Percentiles rank a stretch among this genome's conserved stretches.
Evolutionary conservation across 2,329 filamentous ascomycete genomes (phyloP).

Genomic region (Cadophora malorum): DNA sequence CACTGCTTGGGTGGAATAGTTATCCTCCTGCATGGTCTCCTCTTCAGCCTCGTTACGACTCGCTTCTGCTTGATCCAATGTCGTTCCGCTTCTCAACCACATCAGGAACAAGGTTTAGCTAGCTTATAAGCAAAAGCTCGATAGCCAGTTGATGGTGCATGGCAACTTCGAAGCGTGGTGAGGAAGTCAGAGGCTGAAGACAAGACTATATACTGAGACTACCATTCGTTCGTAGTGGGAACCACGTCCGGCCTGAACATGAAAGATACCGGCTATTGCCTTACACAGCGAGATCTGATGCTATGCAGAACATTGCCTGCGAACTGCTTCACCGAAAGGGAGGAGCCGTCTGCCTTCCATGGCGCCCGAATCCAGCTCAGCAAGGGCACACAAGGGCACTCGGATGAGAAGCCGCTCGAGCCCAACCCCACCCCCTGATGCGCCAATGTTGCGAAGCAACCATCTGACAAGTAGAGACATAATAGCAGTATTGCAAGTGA

Average conservation of each 20-base stretch:
- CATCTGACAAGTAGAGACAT: not conserved
- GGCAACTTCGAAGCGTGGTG: conserved; percentile 1
- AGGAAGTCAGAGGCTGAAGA: conserved; percentile 5
- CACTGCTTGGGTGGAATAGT: conserved; percentile 22
- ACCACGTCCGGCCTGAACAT: not conserved
- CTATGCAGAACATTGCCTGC: conserved; percentile 17
- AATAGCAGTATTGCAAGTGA: not conserved
- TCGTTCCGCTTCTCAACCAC: conserved; percentile 30
- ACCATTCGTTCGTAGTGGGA: conserved; percentile 8
- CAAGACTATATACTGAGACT: conserved; percentile 20
- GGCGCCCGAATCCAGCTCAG: conserved; percentile 14
- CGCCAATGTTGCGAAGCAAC: not conserved
- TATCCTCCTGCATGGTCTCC: conserved; percentile 22
- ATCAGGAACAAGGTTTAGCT: conserved; percentile 20
- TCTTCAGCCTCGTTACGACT: conserved; percentile 13
- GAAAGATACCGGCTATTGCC: conserved; percentile 1
- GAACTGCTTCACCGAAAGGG: conserved; percentile 10
- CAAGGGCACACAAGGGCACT: conserved; percentile 1
- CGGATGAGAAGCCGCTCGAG: conserved; percentile 7
- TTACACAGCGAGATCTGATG: conserved; percentile 15
- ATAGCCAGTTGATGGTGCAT: conserved; percentile 20
- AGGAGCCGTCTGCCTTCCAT: conserved; percentile 11
- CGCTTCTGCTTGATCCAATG: conserved; percentile 9
- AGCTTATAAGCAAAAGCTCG: conserved; percentile 7
- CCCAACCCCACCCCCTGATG: not conserved